Conservation (phyloP, 169 alveolate genomes). For the Babesia sp. region DNA sequence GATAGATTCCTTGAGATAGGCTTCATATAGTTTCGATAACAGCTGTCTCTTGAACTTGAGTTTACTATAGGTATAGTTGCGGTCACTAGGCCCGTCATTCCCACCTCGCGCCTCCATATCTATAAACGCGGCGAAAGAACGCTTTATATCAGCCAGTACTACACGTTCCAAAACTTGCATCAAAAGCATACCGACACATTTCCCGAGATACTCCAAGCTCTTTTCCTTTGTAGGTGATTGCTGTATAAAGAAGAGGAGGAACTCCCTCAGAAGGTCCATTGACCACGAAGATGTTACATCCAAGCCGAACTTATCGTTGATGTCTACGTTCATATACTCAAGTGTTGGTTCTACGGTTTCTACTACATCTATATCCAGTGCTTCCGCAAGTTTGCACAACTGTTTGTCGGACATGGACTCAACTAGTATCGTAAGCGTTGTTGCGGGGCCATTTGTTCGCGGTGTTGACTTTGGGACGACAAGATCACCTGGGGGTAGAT, state of each 20-base stretch:
- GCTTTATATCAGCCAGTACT: constrained; percentile 7
- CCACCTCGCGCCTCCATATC: background rate
- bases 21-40: constrained; percentile 12
- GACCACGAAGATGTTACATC: constrained; percentile 24
- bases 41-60: constrained; percentile 34
- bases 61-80: background rate
- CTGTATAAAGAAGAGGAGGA: background rate
- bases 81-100: background rate
- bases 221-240: background rate
- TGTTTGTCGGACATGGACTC: constrained; percentile 30
- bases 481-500: constrained; percentile 1
- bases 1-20: constrained; percentile 23
- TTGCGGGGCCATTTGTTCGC: background rate
- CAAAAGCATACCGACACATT: constrained; percentile 11
- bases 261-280: constrained; percentile 13
- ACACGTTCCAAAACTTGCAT: constrained; percentile 31
- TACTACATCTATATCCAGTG: background rate
- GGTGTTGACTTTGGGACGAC: background rate
- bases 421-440: constrained; percentile 10
- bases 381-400: constrained; percentile 2
- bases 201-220: background rate
- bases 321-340: background rate
- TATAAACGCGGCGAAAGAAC: constrained; percentile 1
- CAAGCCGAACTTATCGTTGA: background rate
- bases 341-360: background rate